These are phyloP conservation scores for Cordyceps militaris DNA, from an alignment of 2,329 filamentous ascomycete species.

Conservation along the genomic window DNA sequence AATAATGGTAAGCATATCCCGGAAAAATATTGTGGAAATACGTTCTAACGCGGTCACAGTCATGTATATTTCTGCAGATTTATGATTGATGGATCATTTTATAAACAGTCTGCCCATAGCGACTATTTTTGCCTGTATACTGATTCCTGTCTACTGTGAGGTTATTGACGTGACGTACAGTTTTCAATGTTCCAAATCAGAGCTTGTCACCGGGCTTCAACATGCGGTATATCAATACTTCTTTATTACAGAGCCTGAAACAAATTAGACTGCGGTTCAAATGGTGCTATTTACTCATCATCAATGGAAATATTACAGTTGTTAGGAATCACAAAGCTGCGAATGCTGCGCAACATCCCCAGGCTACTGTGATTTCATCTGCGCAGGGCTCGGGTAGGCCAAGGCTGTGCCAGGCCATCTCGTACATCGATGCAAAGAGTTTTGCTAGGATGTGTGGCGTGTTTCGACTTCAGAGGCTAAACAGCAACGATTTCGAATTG, in stretches of 20 bases:
- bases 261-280: neutral
- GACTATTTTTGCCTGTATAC: neutral
- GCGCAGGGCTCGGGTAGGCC: conserved; percentile 49
- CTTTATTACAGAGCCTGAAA: conserved; percentile 58
- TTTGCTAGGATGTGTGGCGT: conserved; percentile 53
- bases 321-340: neutral
- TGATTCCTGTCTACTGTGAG: conserved; percentile 6
- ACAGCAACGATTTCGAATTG: conserved; percentile 53
- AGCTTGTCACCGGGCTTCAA: conserved; percentile 53
- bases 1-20: conserved; percentile 68
- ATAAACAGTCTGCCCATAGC: neutral
- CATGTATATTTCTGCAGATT: conserved; percentile 65
- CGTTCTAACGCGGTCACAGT: conserved; percentile 35
- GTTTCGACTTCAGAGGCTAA: conserved; percentile 60
- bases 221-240: conserved; percentile 59
- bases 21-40: neutral
- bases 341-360: conserved; percentile 41
- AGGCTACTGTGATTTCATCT: conserved; percentile 60
- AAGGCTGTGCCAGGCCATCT: conserved; percentile 52
- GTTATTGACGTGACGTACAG: conserved; percentile 47
- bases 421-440: conserved; percentile 47
- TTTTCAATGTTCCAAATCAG: conserved; percentile 71
- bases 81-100: conserved; percentile 15
- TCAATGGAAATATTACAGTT: conserved; percentile 47
- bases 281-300: conserved; percentile 25